phyloP scores from a whole-genome alignment of 2,329 filamentous ascomycete species.

The Knufia petricola region DNA sequence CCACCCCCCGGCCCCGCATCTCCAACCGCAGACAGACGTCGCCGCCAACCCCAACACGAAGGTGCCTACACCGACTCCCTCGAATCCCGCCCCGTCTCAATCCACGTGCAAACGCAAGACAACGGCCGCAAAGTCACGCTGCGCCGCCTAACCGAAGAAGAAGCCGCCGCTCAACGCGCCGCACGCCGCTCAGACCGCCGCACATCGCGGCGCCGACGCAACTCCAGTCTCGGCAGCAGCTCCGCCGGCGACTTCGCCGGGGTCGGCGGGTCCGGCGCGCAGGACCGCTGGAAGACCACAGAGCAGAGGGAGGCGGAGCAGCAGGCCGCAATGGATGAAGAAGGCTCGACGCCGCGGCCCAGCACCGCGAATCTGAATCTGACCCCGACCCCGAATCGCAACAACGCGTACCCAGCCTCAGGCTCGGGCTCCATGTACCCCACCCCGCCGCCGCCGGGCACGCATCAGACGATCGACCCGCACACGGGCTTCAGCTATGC shows the following conservation, averaged over 20 bases:
- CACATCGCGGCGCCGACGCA: slow-evolving; percentile 28
- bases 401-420: slow-evolving; percentile 21
- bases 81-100: slow-evolving; percentile 50
- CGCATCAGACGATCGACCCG: slow-evolving; percentile 13
- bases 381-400: slow-evolving; percentile 23
- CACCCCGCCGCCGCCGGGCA: slow-evolving; percentile 18
- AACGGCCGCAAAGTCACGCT: slow-evolving; percentile 56
- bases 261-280: slow-evolving; percentile 25
- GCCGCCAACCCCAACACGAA: slow-evolving; percentile 26
- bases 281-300: slow-evolving; percentile 39
- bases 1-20: too few species aligned
- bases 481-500: slow-evolving; percentile 15
- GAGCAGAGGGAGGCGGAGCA: slow-evolving; percentile 37
- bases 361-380: slow-evolving; percentile 20
- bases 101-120: slow-evolving; percentile 57
- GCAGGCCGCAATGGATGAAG: slow-evolving; percentile 34
- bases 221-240: slow-evolving; percentile 33
- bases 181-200: slow-evolving; percentile 41
- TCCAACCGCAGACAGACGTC: too few species aligned
- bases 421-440: slow-evolving; percentile 10
- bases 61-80: slow-evolving; percentile 35
- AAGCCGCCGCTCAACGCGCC: slow-evolving; percentile 51
- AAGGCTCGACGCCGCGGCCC: slow-evolving; percentile 24
- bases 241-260: slow-evolving; percentile 29
- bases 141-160: slow-evolving; percentile 51